Conservation (phyloP, 108 stramenopile species). For the Aurantiochytrium sp. region DNA sequence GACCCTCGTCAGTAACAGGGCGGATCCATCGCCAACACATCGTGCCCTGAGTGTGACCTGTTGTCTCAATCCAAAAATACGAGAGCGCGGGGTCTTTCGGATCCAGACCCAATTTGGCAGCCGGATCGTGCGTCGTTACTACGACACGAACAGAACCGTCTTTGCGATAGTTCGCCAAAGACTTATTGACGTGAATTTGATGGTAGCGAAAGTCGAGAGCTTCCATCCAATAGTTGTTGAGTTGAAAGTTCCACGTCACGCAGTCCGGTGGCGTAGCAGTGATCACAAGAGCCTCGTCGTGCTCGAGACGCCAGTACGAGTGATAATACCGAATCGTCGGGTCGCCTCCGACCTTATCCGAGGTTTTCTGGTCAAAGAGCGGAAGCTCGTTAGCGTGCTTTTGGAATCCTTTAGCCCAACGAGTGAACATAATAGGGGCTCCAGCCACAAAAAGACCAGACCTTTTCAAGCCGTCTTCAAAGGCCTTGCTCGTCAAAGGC, state of each 20-base stretch:
- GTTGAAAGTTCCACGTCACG: neutral
- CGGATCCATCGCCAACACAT: neutral
- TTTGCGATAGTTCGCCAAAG: neutral
- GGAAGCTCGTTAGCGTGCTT: neutral
- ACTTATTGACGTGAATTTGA: neutral
- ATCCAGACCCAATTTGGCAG: neutral
- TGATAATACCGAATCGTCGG: neutral
- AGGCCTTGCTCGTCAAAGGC: neutral
- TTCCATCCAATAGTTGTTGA: slow-evolving; percentile 10
- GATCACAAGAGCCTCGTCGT: neutral
- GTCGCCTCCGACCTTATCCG: neutral
- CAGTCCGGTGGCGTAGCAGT: neutral
- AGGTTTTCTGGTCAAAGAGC: neutral
- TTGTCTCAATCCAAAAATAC: slow-evolving; percentile 6
- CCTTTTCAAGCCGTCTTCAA: neutral
- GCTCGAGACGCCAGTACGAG: neutral
- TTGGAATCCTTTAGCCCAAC: neutral
- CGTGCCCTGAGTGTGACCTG: neutral
- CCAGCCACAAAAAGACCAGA: neutral
- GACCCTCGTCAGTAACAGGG: neutral
- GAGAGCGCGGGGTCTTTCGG: neutral
- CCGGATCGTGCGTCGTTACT: neutral
- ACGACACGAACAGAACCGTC: neutral
- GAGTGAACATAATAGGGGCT: neutral
- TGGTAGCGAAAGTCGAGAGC: neutral